phyloP scores from a whole-genome alignment of 495 filamentous ascomycete genomes.

The Chaetomidium leptoderma region DNA sequence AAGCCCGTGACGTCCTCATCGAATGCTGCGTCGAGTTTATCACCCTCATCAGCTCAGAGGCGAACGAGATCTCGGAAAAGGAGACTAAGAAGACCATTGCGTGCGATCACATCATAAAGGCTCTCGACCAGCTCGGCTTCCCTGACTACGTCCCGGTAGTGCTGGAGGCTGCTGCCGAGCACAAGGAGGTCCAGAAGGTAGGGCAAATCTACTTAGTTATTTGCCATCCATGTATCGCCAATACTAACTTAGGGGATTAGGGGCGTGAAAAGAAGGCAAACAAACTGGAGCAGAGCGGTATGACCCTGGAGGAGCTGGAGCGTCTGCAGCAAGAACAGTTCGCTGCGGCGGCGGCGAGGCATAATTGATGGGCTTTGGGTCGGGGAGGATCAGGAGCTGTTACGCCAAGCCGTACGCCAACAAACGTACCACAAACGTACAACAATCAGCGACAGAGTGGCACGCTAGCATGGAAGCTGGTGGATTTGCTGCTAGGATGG shows the following conservation, averaged over 20 bases:
- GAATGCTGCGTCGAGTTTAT: conserved; percentile 99
- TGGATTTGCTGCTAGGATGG: background rate
- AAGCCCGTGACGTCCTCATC: conserved; percentile 90
- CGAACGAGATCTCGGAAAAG: conserved; percentile 96
- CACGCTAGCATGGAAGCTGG: background rate
- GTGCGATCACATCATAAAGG: conserved; percentile 91
- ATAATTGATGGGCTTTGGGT: conserved; percentile 28
- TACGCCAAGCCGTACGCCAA: background rate
- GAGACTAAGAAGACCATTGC: conserved; percentile 99
- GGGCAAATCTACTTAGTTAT: conserved; percentile 23
- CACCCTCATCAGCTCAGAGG: conserved; percentile 92
- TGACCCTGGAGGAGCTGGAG: conserved; percentile 84
- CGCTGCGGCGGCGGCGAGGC: conserved; percentile 59
- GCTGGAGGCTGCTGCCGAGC: conserved; percentile 79
- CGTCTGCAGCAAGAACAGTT: conserved; percentile 89
- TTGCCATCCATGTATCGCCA: background rate
- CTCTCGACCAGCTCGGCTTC: conserved; percentile 85
- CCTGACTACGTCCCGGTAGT: conserved; percentile 84
- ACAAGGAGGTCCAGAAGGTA: conserved; percentile 90
- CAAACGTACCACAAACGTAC: no score
- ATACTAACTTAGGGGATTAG: conserved; percentile 43
- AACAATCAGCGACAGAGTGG: background rate
- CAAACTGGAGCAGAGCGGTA: conserved; percentile 89
- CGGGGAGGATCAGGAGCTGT: background rate
- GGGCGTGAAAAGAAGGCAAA: conserved; percentile 93